Evolutionary conservation across 2,329 filamentous ascomycete species (phyloP).

Genomic region (Polychaeton citri): DNA sequence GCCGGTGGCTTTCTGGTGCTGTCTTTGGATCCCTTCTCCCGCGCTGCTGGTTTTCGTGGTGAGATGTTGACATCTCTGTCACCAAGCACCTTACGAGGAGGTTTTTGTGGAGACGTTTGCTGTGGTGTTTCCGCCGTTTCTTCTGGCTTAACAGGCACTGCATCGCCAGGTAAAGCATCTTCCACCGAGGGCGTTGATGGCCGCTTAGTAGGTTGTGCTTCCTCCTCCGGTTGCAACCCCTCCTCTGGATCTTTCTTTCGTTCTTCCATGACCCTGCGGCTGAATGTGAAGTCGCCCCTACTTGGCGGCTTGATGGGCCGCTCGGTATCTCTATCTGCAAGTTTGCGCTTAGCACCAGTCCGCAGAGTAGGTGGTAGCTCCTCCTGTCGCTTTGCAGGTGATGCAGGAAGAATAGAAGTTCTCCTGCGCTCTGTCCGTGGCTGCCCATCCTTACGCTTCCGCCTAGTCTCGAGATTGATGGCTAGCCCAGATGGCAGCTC

Average conservation of each 20-base stretch:
- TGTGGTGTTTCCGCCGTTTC: slow-evolving; percentile 1
- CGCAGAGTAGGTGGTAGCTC: slow-evolving; percentile 22
- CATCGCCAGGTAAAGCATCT: not conserved
- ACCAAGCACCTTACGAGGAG: slow-evolving; percentile 23
- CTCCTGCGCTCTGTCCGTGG: slow-evolving; percentile 29
- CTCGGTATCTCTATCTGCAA: slow-evolving; percentile 40
- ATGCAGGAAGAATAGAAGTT: slow-evolving; percentile 29
- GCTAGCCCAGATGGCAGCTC: slow-evolving; percentile 26
- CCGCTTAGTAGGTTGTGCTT: slow-evolving; percentile 13
- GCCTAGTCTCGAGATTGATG: slow-evolving; percentile 39
- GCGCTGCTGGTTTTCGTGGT: slow-evolving; percentile 11
- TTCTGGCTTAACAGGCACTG: slow-evolving; percentile 2
- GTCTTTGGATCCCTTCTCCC: slow-evolving; percentile 7
- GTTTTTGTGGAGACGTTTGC: not conserved
- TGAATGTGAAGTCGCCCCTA: slow-evolving; percentile 35
- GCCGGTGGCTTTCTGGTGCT: slow-evolving; percentile 7
- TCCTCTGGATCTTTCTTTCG: slow-evolving; percentile 4
- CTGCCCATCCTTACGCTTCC: slow-evolving; percentile 38
- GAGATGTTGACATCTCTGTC: slow-evolving; percentile 28
- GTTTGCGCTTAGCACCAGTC: slow-evolving; percentile 44
- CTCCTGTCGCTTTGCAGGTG: slow-evolving; percentile 23
- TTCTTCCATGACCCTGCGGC: slow-evolving; percentile 21
- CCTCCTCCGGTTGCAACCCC: slow-evolving; percentile 2
- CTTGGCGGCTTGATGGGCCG: slow-evolving; percentile 18
- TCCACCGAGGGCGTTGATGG: slow-evolving; percentile 1